These are phyloP conservation scores for Viola pubescens DNA, from an alignment of 441 rosid genomes.

Conservation along the genomic window DNA sequence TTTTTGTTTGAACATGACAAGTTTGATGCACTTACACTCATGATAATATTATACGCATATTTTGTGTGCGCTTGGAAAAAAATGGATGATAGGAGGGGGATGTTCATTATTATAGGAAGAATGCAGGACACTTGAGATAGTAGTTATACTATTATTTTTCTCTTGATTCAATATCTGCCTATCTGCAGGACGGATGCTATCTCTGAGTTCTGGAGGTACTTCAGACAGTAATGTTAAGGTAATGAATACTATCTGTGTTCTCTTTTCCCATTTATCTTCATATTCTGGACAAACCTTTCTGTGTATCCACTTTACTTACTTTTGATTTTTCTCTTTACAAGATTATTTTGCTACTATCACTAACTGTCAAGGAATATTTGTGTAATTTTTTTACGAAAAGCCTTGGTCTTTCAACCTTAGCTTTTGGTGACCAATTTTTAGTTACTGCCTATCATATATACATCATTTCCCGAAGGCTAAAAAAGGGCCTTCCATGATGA, in stretches of 20 bases:
- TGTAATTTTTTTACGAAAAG: too few species aligned
- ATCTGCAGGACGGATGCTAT: conserved; percentile 52
- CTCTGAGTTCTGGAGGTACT: conserved; percentile 52
- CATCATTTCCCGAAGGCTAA: too few species aligned
- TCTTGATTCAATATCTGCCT: not conserved
- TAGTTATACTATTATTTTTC: not conserved
- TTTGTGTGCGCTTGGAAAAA: not conserved
- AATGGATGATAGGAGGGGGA: not conserved
- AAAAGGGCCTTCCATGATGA: too few species aligned
- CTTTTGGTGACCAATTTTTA: too few species aligned
- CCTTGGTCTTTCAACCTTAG: too few species aligned
- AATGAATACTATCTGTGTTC: conserved; percentile 11
- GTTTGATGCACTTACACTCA: not conserved
- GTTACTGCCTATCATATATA: too few species aligned
- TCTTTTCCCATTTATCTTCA: not conserved
- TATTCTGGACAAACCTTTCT: not conserved
- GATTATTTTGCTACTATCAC: not conserved
- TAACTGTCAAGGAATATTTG: not conserved
- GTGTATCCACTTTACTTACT: not conserved
- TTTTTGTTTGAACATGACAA: not conserved
- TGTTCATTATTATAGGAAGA: not conserved
- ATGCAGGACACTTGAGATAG: not conserved
- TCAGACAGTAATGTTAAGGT: conserved; percentile 52
- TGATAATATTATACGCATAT: too few species aligned
- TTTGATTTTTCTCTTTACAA: not conserved